A percentile compares a stretch with the other conserved stretches of the same genome.
These are phyloP conservation scores for Quercus tomentella DNA, from an alignment of 331 rosid genomes.

Conservation along the genomic window DNA sequence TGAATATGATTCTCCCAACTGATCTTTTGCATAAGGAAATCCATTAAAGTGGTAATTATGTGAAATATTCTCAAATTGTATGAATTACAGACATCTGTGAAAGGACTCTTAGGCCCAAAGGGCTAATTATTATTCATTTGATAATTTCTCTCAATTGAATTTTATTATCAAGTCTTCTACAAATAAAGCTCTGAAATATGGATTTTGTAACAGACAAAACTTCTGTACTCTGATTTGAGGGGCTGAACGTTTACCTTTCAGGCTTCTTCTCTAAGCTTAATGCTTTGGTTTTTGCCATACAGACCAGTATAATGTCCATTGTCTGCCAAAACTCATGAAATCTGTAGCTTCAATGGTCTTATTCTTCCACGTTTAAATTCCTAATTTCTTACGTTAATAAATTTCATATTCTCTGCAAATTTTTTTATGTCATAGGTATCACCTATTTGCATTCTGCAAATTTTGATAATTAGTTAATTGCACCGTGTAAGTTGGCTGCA, in stretches of 20 bases:
- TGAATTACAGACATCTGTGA: neutral
- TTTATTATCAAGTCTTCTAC: neutral
- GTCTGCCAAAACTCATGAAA: neutral
- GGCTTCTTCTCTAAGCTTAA: neutral
- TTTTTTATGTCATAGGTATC: neutral
- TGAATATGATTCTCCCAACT: neutral
- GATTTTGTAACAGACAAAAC: neutral
- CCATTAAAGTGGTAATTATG: neutral
- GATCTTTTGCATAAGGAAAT: neutral
- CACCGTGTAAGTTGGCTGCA: neutral
- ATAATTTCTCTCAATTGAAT: neutral
- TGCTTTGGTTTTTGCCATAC: neutral
- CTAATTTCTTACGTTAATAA: neutral
- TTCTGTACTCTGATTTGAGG: neutral
- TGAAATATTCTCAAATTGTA: neutral
- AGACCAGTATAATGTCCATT: neutral
- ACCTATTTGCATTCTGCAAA: neutral
- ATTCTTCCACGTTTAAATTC: neutral
- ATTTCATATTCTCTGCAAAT: neutral
- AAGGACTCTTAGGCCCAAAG: neutral
- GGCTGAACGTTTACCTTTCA: neutral
- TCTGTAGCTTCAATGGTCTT: neutral
- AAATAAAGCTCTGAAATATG: neutral
- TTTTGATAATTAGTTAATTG: neutral
- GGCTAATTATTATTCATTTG: neutral